Conservation (phyloP, 176 grass and related monocot genomes). For the Cocos nucifera region DNA sequence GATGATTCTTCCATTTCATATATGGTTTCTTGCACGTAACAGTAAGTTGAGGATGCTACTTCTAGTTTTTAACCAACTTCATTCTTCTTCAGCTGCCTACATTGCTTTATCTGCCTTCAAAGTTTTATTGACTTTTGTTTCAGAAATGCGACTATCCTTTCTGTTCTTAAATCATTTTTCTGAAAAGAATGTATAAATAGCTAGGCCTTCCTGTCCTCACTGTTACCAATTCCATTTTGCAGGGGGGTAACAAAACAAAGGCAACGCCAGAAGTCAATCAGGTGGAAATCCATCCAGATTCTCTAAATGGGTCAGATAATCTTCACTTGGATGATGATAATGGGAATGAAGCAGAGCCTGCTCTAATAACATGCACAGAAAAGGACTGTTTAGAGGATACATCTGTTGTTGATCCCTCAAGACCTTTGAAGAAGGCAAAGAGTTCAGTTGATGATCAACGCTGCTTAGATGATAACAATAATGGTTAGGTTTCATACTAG, state of each 20-base stretch:
- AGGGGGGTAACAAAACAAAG: constrained; percentile 48
- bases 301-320: constrained; percentile 19
- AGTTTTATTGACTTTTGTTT: too few species aligned
- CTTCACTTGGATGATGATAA: constrained; percentile 24
- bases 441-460: constrained; percentile 41
- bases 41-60: too few species aligned
- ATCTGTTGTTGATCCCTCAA: constrained; percentile 29
- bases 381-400: constrained; percentile 31
- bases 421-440: constrained; percentile 74
- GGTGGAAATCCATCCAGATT: constrained; percentile 12
- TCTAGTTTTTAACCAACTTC: too few species aligned
- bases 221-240: constrained; percentile 21
- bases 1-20: too few species aligned
- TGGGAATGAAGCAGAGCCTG: constrained; percentile 16
- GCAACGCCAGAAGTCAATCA: constrained; percentile 20
- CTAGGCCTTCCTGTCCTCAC: neutral
- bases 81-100: too few species aligned
- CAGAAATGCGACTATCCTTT: neutral
- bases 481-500: constrained; percentile 1
- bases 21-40: too few species aligned
- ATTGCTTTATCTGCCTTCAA: too few species aligned
- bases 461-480: constrained; percentile 23
- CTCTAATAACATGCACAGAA: constrained; percentile 27
- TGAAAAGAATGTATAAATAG: too few species aligned
- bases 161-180: neutral